Evolutionary conservation across 108 stramenopile genomes (phyloP).

Genomic region (Skeletonema marinoi): DNA sequence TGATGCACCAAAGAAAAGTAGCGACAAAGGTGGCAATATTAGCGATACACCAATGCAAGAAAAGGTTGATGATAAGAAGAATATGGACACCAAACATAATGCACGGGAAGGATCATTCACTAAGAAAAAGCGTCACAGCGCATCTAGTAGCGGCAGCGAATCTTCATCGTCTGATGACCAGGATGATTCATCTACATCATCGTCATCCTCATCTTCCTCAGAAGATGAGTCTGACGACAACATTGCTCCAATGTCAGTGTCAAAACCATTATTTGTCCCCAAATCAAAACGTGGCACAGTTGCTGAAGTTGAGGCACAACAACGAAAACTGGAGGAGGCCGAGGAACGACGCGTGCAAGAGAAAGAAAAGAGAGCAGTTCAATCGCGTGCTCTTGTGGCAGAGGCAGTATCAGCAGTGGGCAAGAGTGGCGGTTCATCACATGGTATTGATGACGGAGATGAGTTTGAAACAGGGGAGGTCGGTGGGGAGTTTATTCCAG

Average conservation of each 20-base stretch:
- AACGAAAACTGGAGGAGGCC: conserved; percentile 57
- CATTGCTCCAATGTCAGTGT: conserved; percentile 29
- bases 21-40: not conserved
- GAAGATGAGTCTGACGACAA: conserved; percentile 27
- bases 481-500: conserved; percentile 34
- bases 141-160: not conserved
- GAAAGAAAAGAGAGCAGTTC: conserved; percentile 57
- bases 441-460: conserved; percentile 46
- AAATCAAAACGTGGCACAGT: conserved; percentile 68
- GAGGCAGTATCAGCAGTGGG: conserved; percentile 43
- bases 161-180: conserved; percentile 37
- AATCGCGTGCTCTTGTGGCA: conserved; percentile 83
- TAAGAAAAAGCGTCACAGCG: not conserved
- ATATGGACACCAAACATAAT: not conserved
- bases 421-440: conserved; percentile 2
- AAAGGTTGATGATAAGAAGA: conserved; percentile 18
- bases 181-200: conserved; percentile 27
- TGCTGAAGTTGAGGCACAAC: conserved; percentile 51
- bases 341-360: conserved; percentile 38
- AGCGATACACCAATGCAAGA: not conserved
- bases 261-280: conserved; percentile 81
- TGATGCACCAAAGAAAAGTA: not conserved
- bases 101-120: not conserved
- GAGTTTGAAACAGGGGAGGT: conserved; percentile 51
- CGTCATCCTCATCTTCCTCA: conserved; percentile 44